These are phyloP conservation scores for Ploettnerulaceae sp. DNA, from an alignment of 2,329 filamentous ascomycete genomes.

Conservation along the genomic window DNA sequence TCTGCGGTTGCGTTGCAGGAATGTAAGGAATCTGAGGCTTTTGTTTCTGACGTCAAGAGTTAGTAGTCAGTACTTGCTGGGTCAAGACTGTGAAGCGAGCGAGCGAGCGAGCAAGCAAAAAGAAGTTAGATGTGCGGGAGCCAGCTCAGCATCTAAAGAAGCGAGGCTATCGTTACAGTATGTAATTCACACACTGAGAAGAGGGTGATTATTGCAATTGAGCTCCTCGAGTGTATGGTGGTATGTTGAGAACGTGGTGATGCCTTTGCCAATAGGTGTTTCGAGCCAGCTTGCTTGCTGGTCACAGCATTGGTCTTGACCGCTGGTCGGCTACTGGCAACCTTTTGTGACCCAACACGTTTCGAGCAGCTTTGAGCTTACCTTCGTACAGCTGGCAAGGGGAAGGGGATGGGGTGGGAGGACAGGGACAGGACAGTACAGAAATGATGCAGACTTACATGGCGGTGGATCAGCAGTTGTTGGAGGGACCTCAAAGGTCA, in stretches of 20 bases:
- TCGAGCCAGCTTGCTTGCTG: slow-evolving; percentile 8
- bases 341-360: slow-evolving; percentile 16
- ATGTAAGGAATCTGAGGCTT: slow-evolving; percentile 5
- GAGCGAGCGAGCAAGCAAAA: background rate
- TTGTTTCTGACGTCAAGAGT: slow-evolving; percentile 4
- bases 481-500: slow-evolving; percentile 20
- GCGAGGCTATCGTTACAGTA: too few relatives aligned
- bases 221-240: slow-evolving; percentile 1
- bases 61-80: background rate
- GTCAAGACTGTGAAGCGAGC: too few relatives aligned
- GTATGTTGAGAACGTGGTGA: slow-evolving; percentile 13
- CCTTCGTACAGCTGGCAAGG: slow-evolving; percentile 2
- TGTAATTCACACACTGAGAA: too few relatives aligned
- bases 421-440: too few relatives aligned
- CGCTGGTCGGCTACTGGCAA: slow-evolving; percentile 11
- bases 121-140: background rate
- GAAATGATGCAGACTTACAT: slow-evolving; percentile 14
- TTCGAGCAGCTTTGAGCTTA: slow-evolving; percentile 12
- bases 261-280: slow-evolving; percentile 17
- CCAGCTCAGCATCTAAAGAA: too few relatives aligned
- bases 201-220: slow-evolving; percentile 5
- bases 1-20: slow-evolving; percentile 3
- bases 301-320: slow-evolving; percentile 11
- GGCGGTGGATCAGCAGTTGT: slow-evolving; percentile 3
- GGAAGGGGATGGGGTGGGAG: slow-evolving; percentile 3